Percentiles rank a stretch among this genome's conserved stretches.
Evolutionary conservation across 139 green algal genomes (phyloP).

Genomic region (Chlorella sp.): DNA sequence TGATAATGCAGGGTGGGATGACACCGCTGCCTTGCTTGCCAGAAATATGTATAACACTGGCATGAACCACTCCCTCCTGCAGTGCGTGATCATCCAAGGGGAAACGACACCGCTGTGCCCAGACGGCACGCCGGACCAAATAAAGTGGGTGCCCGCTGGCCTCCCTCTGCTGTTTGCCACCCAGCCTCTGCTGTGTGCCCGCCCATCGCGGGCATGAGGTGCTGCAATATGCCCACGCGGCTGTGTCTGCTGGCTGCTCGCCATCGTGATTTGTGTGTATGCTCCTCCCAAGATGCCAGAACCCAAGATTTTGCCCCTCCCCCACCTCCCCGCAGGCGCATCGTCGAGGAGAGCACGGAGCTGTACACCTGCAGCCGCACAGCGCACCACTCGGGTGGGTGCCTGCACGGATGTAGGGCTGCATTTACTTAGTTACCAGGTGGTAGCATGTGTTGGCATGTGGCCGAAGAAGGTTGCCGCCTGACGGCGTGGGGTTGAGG

Average conservation of each 20-base stretch:
- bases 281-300: too few species aligned
- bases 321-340: too few species aligned
- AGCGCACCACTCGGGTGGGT: slow-evolving; percentile 29
- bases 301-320: neutral
- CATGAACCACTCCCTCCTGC: neutral
- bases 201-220: neutral
- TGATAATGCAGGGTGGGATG: neutral
- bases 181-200: too few species aligned
- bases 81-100: slow-evolving; percentile 58
- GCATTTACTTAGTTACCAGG: too few species aligned
- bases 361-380: slow-evolving; percentile 73
- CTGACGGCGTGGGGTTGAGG: too few species aligned
- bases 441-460: too few species aligned
- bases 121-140: slow-evolving; percentile 50
- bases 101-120: slow-evolving; percentile 59
- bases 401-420: too few species aligned
- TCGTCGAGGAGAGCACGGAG: slow-evolving; percentile 69
- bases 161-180: neutral
- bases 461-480: too few species aligned
- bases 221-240: neutral
- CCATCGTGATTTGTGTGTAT: too few species aligned
- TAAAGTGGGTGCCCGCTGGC: slow-evolving; percentile 42
- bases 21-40: neutral
- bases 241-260: neutral
- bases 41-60: too few species aligned